A percentile compares a stretch with the other conserved stretches of the same genome.
Conservation (phyloP, 768 basidiomycete species). For the Rhodotorula graminis region DNA sequence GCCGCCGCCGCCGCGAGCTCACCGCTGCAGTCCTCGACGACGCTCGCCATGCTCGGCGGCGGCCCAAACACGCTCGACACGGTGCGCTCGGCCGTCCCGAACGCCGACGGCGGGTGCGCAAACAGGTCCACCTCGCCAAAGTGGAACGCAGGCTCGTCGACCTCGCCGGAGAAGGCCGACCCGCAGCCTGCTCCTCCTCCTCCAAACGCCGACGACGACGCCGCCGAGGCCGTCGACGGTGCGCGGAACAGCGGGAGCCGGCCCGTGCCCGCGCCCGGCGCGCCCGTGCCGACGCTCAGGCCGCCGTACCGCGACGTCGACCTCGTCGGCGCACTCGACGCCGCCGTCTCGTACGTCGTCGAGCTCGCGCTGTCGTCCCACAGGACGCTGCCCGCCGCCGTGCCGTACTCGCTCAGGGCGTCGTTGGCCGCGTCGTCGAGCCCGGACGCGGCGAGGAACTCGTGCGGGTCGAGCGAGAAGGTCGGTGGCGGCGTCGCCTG, state of each 20-base stretch:
- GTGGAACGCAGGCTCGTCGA: conserved; percentile 8
- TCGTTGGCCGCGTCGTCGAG: not conserved
- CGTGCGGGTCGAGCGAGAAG: conserved; percentile 13
- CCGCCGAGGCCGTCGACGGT: not conserved
- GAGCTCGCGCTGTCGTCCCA: not conserved
- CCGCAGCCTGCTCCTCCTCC: not conserved
- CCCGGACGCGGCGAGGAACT: conserved; percentile 19
- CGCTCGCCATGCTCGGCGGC: not conserved
- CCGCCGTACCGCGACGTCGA: not conserved
- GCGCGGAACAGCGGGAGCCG: not conserved
- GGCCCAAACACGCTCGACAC: not conserved
- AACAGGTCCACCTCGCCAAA: conserved; percentile 24
- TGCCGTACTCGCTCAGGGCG: conserved; percentile 2
- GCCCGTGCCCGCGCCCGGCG: not conserved
- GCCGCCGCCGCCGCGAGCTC: too few relatives aligned
- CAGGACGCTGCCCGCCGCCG: not conserved
- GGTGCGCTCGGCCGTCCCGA: not conserved
- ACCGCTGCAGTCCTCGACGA: too few relatives aligned
- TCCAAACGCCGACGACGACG: not conserved
- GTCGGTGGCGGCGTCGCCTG: not conserved
- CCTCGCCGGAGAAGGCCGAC: too few relatives aligned
- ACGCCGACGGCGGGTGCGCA: conserved; percentile 5
- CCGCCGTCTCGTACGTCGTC: conserved; percentile 1
- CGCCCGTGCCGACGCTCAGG: too few relatives aligned
- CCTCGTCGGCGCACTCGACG: not conserved